Evolutionary conservation across 1,284 basidiomycete genomes (phyloP).

Genomic region (Leccinum subrobustum): DNA sequence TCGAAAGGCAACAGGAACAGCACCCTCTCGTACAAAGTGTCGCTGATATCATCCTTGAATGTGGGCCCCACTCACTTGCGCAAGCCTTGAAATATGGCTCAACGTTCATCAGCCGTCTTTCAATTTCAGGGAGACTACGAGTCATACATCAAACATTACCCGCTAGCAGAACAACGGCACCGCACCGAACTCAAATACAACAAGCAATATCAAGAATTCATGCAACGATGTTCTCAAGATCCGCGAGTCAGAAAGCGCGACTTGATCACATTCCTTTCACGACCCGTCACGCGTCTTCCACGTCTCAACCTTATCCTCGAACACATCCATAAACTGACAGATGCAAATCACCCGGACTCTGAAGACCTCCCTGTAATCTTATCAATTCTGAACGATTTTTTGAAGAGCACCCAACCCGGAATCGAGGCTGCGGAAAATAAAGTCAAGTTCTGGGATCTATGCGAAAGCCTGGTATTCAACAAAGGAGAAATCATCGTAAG

Average conservation of each 20-base stretch:
- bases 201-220: slow-evolving; percentile 60
- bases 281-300: slow-evolving; percentile 81
- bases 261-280: slow-evolving; percentile 75
- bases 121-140: slow-evolving; percentile 67
- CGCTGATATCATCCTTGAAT: slow-evolving; percentile 75
- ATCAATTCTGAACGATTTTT: slow-evolving; percentile 58
- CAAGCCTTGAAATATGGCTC: slow-evolving; percentile 14
- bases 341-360: slow-evolving; percentile 61
- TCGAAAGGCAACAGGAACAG: slow-evolving; percentile 72
- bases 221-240: slow-evolving; percentile 60
- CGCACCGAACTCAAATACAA: slow-evolving; percentile 70
- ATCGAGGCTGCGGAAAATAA: slow-evolving; percentile 82
- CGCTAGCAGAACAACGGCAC: slow-evolving; percentile 75
- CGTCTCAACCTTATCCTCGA: slow-evolving; percentile 74
- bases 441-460: slow-evolving; percentile 78
- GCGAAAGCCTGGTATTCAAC: slow-evolving; percentile 69
- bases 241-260: slow-evolving; percentile 75
- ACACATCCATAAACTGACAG: slow-evolving; percentile 65
- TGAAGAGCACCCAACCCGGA: slow-evolving; percentile 80
- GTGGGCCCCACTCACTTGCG: slow-evolving; percentile 36
- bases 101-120: slow-evolving; percentile 35
- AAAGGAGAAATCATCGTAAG: slow-evolving; percentile 76
- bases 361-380: slow-evolving; percentile 67
- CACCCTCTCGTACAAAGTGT: slow-evolving; percentile 78
- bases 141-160: slow-evolving; percentile 80